Evolutionary conservation across 441 rosid genomes (phyloP).

Genomic region (Biscutella laevigata): DNA sequence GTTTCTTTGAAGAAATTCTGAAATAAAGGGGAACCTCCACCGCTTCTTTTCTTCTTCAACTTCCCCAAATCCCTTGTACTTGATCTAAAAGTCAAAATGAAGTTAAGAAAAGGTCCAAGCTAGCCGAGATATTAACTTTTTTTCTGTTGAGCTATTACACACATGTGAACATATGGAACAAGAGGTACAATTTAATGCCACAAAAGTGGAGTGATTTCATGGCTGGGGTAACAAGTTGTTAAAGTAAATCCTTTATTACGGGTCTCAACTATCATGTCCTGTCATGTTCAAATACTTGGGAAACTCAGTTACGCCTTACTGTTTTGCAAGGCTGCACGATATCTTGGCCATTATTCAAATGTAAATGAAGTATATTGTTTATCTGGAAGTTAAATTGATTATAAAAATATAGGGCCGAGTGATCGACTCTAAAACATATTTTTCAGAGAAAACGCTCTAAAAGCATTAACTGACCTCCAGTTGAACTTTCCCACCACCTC

Average conservation of each 20-base stretch:
- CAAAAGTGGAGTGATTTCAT: not conserved
- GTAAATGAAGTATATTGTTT: not conserved
- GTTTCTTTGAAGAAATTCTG: constrained; percentile 53
- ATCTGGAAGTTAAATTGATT: constrained; percentile 2
- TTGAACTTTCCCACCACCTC: constrained; percentile 84
- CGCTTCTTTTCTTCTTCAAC: constrained; percentile 69
- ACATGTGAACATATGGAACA: not conserved
- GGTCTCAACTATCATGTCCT: not conserved
- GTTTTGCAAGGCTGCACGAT: not conserved
- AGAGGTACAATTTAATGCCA: not conserved
- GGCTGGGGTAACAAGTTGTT: not conserved
- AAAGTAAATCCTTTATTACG: not conserved
- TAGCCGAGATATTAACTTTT: not conserved
- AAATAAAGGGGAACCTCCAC: constrained; percentile 72
- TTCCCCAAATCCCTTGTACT: constrained; percentile 66
- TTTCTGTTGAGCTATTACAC: not conserved
- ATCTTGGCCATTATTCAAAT: not conserved
- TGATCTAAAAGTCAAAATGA: constrained; percentile 41
- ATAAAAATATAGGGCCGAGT: not conserved
- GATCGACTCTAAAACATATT: too few species aligned
- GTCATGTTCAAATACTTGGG: not conserved
- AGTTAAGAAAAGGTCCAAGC: not conserved
- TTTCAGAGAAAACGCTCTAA: not conserved
- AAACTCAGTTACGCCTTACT: not conserved
- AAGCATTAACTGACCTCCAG: constrained; percentile 56